phyloP scores from a whole-genome alignment of 768 basidiomycete genomes.

The Clitopilus passeckerianus region DNA sequence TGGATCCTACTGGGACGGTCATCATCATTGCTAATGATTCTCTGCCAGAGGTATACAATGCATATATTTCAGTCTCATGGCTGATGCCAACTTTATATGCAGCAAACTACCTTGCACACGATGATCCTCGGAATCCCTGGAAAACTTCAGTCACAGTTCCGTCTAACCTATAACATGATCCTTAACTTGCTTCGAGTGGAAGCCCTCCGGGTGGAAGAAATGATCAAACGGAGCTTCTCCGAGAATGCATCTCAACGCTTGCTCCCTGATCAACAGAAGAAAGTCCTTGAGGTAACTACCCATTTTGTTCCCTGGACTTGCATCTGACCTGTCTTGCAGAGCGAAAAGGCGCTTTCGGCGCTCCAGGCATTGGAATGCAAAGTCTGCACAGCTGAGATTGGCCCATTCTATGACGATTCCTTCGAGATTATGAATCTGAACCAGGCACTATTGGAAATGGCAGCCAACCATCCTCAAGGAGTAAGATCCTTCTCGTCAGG shows the following conservation, averaged over 20 bases:
- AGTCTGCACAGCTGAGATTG: slow-evolving; percentile 68
- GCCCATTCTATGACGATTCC: slow-evolving; percentile 70
- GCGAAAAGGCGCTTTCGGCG: slow-evolving; percentile 60
- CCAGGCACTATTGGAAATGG: slow-evolving; percentile 55
- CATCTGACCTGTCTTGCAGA: slow-evolving; percentile 34
- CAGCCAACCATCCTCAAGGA: slow-evolving; percentile 55
- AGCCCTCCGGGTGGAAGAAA: slow-evolving; percentile 93
- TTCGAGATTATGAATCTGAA: slow-evolving; percentile 59
- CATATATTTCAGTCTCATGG: neutral
- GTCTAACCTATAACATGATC: slow-evolving; percentile 99
- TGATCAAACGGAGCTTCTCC: slow-evolving; percentile 99
- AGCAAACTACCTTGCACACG: slow-evolving; percentile 71
- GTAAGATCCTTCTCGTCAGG: slow-evolving; percentile 66
- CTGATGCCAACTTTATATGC: slow-evolving; percentile 1
- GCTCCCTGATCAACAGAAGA: slow-evolving; percentile 89
- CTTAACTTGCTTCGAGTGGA: slow-evolving; percentile 94
- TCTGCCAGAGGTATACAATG: slow-evolving; percentile 68
- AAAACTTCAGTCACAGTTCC: slow-evolving; percentile 92
- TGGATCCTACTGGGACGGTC: slow-evolving; percentile 94
- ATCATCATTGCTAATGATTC: slow-evolving; percentile 83
- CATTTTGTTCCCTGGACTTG: neutral
- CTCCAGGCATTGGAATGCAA: slow-evolving; percentile 66
- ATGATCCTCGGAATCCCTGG: slow-evolving; percentile 97
- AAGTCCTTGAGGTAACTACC: slow-evolving; percentile 67
- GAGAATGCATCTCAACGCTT: slow-evolving; percentile 94